These are phyloP conservation scores for Didymella exigua DNA, from an alignment of 2,329 filamentous ascomycete genomes.

Conservation along the genomic window DNA sequence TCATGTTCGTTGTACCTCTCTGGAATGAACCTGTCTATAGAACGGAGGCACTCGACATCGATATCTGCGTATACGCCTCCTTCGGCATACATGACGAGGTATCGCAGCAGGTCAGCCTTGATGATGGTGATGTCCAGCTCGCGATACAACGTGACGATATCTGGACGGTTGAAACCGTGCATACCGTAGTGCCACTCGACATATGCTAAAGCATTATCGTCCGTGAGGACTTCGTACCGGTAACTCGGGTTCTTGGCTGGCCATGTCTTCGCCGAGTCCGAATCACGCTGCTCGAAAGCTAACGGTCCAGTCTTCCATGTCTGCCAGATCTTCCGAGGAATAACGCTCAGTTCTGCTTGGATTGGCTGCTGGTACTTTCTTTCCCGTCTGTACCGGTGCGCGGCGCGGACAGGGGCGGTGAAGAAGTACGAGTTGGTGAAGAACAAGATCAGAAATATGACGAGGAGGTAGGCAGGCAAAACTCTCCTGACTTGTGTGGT, in stretches of 20 bases:
- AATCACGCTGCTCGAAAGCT: slow-evolving; percentile 68
- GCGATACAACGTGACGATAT: slow-evolving; percentile 47
- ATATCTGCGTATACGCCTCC: slow-evolving; percentile 67
- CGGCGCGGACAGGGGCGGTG: slow-evolving; percentile 41
- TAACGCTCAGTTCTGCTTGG: slow-evolving; percentile 29
- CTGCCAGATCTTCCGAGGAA: slow-evolving; percentile 77
- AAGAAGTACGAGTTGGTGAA: slow-evolving; percentile 43
- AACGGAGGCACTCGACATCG: slow-evolving; percentile 62
- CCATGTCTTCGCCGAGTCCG: slow-evolving; percentile 67
- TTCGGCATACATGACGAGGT: slow-evolving; percentile 71
- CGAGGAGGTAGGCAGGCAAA: slow-evolving; percentile 40
- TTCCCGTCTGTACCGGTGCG: slow-evolving; percentile 42
- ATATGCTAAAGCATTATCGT: slow-evolving; percentile 70
- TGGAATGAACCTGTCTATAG: slow-evolving; percentile 65
- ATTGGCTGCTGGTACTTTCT: slow-evolving; percentile 43
- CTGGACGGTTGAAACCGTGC: slow-evolving; percentile 67
- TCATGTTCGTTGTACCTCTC: slow-evolving; percentile 66
- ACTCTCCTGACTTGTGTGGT: slow-evolving; percentile 45
- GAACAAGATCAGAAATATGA: slow-evolving; percentile 40
- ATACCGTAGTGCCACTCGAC: slow-evolving; percentile 71
- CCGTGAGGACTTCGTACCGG: slow-evolving; percentile 72
- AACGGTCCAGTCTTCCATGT: slow-evolving; percentile 75
- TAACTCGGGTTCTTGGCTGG: slow-evolving; percentile 68
- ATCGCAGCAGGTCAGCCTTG: slow-evolving; percentile 69
- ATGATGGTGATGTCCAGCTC: slow-evolving; percentile 63